Evolutionary conservation across 2,329 filamentous ascomycete genomes (phyloP), one percentile per base, ranked within the genome.

Genomic region (Calonectria hongkongensis): DNA sequence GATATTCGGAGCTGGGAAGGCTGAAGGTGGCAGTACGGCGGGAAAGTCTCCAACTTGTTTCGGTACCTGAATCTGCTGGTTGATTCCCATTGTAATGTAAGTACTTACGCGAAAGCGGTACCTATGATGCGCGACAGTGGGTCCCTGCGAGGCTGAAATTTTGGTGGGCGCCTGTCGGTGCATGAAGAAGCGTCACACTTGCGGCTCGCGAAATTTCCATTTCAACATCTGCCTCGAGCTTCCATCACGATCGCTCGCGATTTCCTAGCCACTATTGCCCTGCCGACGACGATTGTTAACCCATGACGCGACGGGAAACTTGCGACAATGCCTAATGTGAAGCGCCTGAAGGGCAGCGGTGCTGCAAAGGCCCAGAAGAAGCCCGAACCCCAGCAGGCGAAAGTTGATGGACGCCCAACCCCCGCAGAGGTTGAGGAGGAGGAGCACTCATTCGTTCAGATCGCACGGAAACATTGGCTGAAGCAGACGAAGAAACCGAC

Each of bases 381-480:
- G n/a, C 77, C 79, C 28, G 74, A 83, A 65, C 82, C 86, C 73
- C 83, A 84, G 79, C 79, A 84, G 54, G 84, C 86, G 74, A 81
- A 85, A 50, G 76, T 78, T 36, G 84, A 86, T 69, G 86, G 78
- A 70, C 82, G 82, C 50, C 82, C 88, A 68, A 90, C 92, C 54
- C 91, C 93, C 8, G 92, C 92, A 7, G 88, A 93, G 75, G 90
- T 92, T 77, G 94, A 94, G 74, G 92, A 94, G 77, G 92, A 92
- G 80, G 93, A 95, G 81, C 92, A 88, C 79, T 86, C 90, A 76
- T 95, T 95, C 85, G 92, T 93, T 79, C 90, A 94, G 82, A 87
- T 98, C 76, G 97, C 97, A 73, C 91, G 92, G 81, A 92, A 94
- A 84, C 90, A 96, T 85, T 99, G 97, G 97, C 87, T 98, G 74